Evolutionary conservation across 2,329 filamentous ascomycete species (phyloP).

Genomic region (Chaetomiaceae sp.): DNA sequence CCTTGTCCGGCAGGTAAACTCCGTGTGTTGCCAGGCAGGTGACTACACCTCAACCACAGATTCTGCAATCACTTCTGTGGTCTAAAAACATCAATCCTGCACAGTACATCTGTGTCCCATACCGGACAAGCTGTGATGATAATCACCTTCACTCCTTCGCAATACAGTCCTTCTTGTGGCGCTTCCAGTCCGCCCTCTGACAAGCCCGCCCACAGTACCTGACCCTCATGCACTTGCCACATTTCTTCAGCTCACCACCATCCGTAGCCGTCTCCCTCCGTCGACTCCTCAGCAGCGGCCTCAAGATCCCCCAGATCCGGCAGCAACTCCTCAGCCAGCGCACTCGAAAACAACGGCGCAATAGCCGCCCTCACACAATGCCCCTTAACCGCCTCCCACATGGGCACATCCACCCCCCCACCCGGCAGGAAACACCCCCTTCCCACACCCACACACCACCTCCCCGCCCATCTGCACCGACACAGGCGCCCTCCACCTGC

Average conservation of each 20-base stretch:
- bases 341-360: constrained; percentile 8
- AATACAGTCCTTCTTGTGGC: not conserved
- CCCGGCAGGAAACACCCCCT: not conserved
- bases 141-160: not conserved
- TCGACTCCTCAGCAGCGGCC: not conserved
- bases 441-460: constrained; percentile 3
- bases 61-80: too few relatives aligned
- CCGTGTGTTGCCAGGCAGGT: too few relatives aligned
- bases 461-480: not conserved
- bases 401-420: not conserved
- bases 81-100: too few relatives aligned
- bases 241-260: not conserved
- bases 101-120: too few relatives aligned
- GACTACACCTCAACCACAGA: too few relatives aligned
- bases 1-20: too few relatives aligned
- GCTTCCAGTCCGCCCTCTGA: constrained; percentile 9
- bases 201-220: constrained; percentile 8
- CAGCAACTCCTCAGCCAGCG: not conserved
- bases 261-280: constrained; percentile 18
- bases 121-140: too few relatives aligned
- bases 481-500: not conserved
- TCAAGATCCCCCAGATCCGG: not conserved
- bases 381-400: constrained; percentile 4
- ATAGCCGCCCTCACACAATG: constrained; percentile 7
- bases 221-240: not conserved